These are phyloP conservation scores for Metschnikowia reukaufii DNA, from an alignment of 805 yeast genomes.

Conservation along the genomic window DNA sequence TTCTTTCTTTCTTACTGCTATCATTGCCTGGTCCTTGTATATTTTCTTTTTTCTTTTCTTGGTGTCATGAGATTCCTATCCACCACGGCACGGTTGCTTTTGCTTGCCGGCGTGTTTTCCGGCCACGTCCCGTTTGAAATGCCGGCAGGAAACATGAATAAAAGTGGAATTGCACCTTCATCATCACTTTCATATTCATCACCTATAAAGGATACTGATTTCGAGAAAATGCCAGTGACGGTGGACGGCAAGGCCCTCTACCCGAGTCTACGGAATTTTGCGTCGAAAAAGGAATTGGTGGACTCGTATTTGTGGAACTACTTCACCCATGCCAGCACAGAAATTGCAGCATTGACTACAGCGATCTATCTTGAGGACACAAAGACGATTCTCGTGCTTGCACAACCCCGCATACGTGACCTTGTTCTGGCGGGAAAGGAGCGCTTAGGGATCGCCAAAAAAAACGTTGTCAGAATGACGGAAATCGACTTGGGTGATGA, in stretches of 20 bases:
- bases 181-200: too few species aligned
- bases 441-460: conserved; percentile 1
- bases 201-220: too few species aligned
- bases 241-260: conserved; percentile 2
- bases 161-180: not conserved
- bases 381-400: conserved; percentile 11
- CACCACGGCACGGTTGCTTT: too few species aligned
- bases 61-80: too few species aligned
- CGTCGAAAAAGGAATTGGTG: conserved; percentile 6
- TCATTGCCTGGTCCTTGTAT: too few species aligned
- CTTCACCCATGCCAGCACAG: conserved; percentile 1
- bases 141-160: not conserved
- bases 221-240: too few species aligned
- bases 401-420: conserved; percentile 4
- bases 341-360: conserved; percentile 2
- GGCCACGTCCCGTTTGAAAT: too few species aligned
- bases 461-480: conserved; percentile 2
- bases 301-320: conserved; percentile 16
- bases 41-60: too few species aligned
- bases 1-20: not conserved
- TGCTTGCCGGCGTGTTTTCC: too few species aligned
- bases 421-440: conserved; percentile 7
- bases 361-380: conserved; percentile 14
- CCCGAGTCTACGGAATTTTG: conserved; percentile 13
- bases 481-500: conserved; percentile 17